A percentile compares a stretch with the other conserved stretches of the same genome.
phyloP scores from a whole-genome alignment of 495 filamentous ascomycete species.

The Xylaria scruposa region DNA sequence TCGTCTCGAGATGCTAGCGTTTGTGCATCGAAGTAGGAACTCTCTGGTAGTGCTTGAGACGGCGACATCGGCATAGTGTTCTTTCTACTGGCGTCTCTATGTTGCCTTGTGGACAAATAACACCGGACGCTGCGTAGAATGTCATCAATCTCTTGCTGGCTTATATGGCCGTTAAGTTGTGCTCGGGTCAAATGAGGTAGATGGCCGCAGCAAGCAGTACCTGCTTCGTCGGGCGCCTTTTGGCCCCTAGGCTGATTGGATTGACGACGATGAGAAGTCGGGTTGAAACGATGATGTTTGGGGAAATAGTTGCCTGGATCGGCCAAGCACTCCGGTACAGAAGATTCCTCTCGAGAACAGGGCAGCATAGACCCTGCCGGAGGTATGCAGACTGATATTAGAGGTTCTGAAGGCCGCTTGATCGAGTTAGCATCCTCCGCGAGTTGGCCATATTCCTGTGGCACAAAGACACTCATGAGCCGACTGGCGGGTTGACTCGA shows the following conservation, averaged over 20 bases:
- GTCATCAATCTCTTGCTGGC: slow-evolving; percentile 28
- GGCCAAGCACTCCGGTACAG: neutral
- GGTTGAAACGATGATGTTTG: neutral
- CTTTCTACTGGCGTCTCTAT: slow-evolving; percentile 21
- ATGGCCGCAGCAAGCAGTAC: neutral
- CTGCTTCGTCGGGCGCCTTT: neutral
- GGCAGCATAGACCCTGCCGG: neutral
- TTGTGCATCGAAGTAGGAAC: neutral
- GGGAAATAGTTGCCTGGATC: neutral
- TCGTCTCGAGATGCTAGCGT: slow-evolving; percentile 8
- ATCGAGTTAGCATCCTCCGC: neutral
- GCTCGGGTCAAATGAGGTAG: neutral
- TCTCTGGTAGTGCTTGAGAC: neutral
- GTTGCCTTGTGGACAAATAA: slow-evolving; percentile 32
- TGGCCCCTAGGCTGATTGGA: neutral
- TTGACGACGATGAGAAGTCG: neutral
- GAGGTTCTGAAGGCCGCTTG: slow-evolving; percentile 14
- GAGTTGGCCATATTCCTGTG: neutral
- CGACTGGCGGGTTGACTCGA: slow-evolving; percentile 18
- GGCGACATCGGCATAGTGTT: neutral
- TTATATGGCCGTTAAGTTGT: slow-evolving; percentile 8
- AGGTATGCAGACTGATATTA: slow-evolving; percentile 1
- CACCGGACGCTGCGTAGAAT: slow-evolving; percentile 34
- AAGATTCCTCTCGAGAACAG: neutral
- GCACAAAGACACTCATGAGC: slow-evolving; percentile 13